phyloP scores from a whole-genome alignment of 2,329 filamentous ascomycete genomes.

The Scytalidium lignicola region DNA sequence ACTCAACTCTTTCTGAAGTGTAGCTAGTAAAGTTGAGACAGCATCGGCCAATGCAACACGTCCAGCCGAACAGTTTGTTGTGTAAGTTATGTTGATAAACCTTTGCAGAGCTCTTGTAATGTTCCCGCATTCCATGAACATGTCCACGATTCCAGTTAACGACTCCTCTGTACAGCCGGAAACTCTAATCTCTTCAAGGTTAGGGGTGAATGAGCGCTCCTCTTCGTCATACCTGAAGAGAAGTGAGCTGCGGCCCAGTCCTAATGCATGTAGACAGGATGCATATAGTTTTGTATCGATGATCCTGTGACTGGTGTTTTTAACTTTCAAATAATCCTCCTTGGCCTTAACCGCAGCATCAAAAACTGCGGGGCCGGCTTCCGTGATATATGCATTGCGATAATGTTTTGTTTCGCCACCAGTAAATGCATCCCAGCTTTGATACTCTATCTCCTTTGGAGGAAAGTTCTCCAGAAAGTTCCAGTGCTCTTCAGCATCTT shows the following conservation, averaged over 20 bases:
- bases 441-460: constrained; percentile 36
- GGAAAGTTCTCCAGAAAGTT: constrained; percentile 31
- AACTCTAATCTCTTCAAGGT: constrained; percentile 42
- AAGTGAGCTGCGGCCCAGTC: constrained; percentile 65
- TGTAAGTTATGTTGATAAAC: constrained; percentile 25
- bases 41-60: constrained; percentile 28
- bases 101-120: constrained; percentile 23
- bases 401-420: constrained; percentile 33
- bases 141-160: constrained; percentile 35
- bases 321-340: constrained; percentile 35
- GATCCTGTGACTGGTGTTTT: constrained; percentile 35
- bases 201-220: constrained; percentile 46
- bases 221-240: constrained; percentile 60
- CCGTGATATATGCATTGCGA: constrained; percentile 55
- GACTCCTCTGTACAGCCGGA: constrained; percentile 47
- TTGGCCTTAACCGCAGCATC: constrained; percentile 52
- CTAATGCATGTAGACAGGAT: constrained; percentile 58
- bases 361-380: constrained; percentile 60
- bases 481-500: constrained; percentile 40
- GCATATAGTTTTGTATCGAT: constrained; percentile 46
- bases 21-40: constrained; percentile 31
- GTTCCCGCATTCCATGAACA: constrained; percentile 31
- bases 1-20: constrained; percentile 25
- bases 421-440: constrained; percentile 67
- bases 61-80: constrained; percentile 19